phyloP scores from a whole-genome alignment of 345 rosid genomes.

The Tarenaya hassleriana region DNA sequence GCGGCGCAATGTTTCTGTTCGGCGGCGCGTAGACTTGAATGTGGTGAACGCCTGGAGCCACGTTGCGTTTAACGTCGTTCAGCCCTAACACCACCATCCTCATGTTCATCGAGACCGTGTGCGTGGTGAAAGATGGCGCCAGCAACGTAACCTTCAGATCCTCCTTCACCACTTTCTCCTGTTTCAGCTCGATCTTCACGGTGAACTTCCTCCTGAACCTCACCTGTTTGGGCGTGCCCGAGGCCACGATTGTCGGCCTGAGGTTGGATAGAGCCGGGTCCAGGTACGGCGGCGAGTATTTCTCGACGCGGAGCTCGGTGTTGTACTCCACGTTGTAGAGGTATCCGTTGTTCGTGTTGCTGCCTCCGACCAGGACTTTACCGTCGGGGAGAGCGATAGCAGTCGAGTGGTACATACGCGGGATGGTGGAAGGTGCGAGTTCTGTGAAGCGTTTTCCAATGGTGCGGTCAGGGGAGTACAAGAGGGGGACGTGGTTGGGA shows the following conservation, averaged over 20 bases:
- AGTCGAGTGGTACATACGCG: conserved; percentile 69
- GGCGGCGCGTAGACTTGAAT: conserved; percentile 36
- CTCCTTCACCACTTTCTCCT: neutral
- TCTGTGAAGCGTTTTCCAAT: conserved; percentile 31
- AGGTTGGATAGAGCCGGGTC: conserved; percentile 27
- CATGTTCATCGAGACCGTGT: conserved; percentile 63
- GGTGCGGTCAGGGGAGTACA: conserved; percentile 32
- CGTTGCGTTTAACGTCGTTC: conserved; percentile 10
- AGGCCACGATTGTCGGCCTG: conserved; percentile 33
- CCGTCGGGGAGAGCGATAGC: conserved; percentile 49
- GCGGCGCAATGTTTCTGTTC: conserved; percentile 42
- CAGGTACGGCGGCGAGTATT: conserved; percentile 68
- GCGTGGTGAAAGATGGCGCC: conserved; percentile 66
- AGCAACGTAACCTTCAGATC: conserved; percentile 40
- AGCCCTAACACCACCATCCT: conserved; percentile 38
- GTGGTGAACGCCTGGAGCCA: conserved; percentile 4
- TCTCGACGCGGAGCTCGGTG: conserved; percentile 62
- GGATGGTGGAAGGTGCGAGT: conserved; percentile 34
- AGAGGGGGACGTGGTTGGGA: conserved; percentile 52
- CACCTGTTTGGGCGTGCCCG: conserved; percentile 17
- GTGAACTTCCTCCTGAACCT: conserved; percentile 24
- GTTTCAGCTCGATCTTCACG: conserved; percentile 22
- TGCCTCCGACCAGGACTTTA: conserved; percentile 53
- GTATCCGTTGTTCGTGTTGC: conserved; percentile 69
- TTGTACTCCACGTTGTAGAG: conserved; percentile 45